Evolutionary conservation across 371 early-diverging fungal species (phyloP).

Genomic region (Mucor piriformis): DNA sequence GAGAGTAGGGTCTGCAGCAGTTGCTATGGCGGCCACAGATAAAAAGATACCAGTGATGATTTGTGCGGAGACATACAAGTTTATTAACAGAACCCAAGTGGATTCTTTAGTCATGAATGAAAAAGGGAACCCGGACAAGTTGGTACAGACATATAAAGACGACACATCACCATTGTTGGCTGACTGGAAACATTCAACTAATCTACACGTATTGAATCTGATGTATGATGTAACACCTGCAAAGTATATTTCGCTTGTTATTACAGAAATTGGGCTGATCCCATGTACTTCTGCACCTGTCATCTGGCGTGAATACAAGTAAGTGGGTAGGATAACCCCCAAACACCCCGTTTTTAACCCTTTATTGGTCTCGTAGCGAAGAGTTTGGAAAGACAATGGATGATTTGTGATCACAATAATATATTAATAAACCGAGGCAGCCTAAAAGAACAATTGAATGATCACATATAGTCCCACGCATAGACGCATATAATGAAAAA

Average conservation of each 20-base stretch:
- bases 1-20: constrained; percentile 86
- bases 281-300: constrained; percentile 89
- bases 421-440: too few relatives aligned
- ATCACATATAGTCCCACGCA: too few relatives aligned
- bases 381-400: background rate
- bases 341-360: background rate
- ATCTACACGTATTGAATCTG: constrained; percentile 80
- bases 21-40: constrained; percentile 85
- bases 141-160: constrained; percentile 49
- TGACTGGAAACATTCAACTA: constrained; percentile 61
- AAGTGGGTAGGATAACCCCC: background rate
- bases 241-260: constrained; percentile 82
- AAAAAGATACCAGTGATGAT: constrained; percentile 90
- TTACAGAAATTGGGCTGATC: constrained; percentile 93
- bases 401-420: background rate
- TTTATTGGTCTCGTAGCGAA: background rate
- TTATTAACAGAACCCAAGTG: constrained; percentile 84
- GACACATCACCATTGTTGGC: constrained; percentile 37
- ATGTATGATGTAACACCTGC: constrained; percentile 93
- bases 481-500: too few relatives aligned
- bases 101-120: constrained; percentile 96
- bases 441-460: too few relatives aligned
- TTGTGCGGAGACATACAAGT: constrained; percentile 93
- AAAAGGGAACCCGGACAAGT: constrained; percentile 80
- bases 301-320: background rate